Conservation (phyloP, 2,329 filamentous ascomycete species). For the Westerdykella aurantiaca region DNA sequence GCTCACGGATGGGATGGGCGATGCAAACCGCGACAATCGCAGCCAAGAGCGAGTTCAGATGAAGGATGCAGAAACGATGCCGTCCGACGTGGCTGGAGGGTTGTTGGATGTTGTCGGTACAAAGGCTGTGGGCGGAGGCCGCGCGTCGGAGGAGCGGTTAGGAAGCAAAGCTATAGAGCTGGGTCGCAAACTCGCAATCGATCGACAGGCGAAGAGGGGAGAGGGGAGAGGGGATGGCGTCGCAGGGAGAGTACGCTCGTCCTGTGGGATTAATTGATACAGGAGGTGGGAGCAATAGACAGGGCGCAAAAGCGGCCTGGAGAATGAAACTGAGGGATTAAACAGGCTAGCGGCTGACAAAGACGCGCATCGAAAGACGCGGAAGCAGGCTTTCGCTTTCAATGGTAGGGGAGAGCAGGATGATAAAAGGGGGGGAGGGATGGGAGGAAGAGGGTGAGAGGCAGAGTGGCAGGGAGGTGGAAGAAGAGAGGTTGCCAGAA, state of each 20-base stretch:
- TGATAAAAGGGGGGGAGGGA: constrained; percentile 7
- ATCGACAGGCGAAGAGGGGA: too few relatives aligned
- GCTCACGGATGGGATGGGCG: neutral
- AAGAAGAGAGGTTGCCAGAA: too few relatives aligned
- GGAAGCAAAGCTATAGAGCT: too few relatives aligned
- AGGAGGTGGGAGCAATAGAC: constrained; percentile 33
- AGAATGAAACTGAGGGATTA: constrained; percentile 36
- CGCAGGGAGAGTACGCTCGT: too few relatives aligned
- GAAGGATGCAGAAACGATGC: constrained; percentile 7
- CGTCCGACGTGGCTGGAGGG: neutral
- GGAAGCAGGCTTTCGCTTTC: constrained; percentile 5
- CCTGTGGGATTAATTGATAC: constrained; percentile 22
- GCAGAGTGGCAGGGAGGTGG: constrained; percentile 9
- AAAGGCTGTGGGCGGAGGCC: too few relatives aligned
- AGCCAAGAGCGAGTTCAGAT: constrained; percentile 28
- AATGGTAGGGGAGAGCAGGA: constrained; percentile 7
- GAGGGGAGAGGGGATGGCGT: too few relatives aligned
- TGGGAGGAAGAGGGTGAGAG: constrained; percentile 1
- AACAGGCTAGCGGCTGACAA: constrained; percentile 5
- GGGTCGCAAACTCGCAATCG: too few relatives aligned
- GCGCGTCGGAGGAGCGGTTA: too few relatives aligned
- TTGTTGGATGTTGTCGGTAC: neutral
- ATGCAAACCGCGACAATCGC: constrained; percentile 16
- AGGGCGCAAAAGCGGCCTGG: constrained; percentile 31
- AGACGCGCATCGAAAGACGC: constrained; percentile 10